These are phyloP conservation scores for Cryptococcus wingfieldii DNA, from an alignment of 1,284 basidiomycete genomes.

Conservation along the genomic window DNA sequence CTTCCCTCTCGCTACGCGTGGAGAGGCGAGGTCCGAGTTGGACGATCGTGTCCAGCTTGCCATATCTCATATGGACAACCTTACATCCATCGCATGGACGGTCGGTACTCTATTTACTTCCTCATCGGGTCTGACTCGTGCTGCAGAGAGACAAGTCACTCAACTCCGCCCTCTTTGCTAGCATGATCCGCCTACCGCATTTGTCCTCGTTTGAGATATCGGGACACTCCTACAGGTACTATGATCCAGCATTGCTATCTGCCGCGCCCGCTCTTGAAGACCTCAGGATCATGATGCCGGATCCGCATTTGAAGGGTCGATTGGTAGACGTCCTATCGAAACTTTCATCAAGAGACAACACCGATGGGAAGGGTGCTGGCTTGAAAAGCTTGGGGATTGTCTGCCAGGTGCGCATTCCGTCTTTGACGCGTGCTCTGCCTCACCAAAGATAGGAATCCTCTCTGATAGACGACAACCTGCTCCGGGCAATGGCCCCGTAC, in stretches of 20 bases:
- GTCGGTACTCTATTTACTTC: constrained; percentile 20
- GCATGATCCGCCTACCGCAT: constrained; percentile 21
- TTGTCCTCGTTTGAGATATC: constrained; percentile 41
- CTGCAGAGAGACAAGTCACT: constrained; percentile 42
- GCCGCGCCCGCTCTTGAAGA: constrained; percentile 31
- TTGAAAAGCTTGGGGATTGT: constrained; percentile 39
- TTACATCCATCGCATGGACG: constrained; percentile 44
- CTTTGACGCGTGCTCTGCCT: not conserved
- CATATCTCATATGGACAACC: constrained; percentile 32
- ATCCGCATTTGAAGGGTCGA: constrained; percentile 24
- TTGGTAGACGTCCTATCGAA: constrained; percentile 20
- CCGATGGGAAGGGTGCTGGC: constrained; percentile 21
- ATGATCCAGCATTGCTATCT: constrained; percentile 33
- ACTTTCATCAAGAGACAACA: constrained; percentile 5
- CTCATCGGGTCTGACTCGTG: not conserved
- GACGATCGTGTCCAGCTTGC: constrained; percentile 32
- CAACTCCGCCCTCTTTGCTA: constrained; percentile 29
- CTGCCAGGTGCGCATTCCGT: constrained; percentile 25
- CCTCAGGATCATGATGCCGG: constrained; percentile 45
- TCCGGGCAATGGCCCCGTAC: constrained; percentile 27
- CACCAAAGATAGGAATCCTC: constrained; percentile 21
- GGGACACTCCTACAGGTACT: constrained; percentile 39
- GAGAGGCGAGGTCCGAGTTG: constrained; percentile 29
- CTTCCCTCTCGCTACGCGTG: constrained; percentile 39
- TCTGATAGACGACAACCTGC: constrained; percentile 33